Percentiles rank a stretch among this genome's conserved stretches.
These are phyloP conservation scores for Linum tenue DNA, from an alignment of 345 rosid genomes.

Conservation along the genomic window DNA sequence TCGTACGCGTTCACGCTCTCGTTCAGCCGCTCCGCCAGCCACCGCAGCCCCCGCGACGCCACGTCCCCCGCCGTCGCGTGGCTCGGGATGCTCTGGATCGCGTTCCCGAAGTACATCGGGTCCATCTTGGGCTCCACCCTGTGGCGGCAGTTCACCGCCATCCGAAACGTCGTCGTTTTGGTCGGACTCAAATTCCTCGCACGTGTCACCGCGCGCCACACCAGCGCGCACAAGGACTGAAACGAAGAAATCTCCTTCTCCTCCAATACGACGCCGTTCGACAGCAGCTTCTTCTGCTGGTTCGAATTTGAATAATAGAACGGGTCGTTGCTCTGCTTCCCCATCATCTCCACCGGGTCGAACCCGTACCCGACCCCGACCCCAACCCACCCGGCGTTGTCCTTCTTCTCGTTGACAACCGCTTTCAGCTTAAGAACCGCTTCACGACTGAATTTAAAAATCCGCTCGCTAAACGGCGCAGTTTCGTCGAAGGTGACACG, in stretches of 20 bases:
- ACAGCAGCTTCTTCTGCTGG: conserved; percentile 26
- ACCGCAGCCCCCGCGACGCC: conserved; percentile 52
- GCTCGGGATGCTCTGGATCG: conserved; percentile 83
- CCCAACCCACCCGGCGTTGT: conserved; percentile 16
- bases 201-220: conserved; percentile 81
- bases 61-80: conserved; percentile 66
- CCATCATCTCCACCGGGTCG: conserved; percentile 49
- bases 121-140: conserved; percentile 61
- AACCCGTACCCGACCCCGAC: not conserved
- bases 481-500: conserved; percentile 58
- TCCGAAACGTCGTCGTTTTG: conserved; percentile 66
- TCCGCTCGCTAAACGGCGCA: conserved; percentile 64
- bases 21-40: conserved; percentile 74
- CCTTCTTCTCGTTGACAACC: conserved; percentile 32
- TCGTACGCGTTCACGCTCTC: conserved; percentile 47
- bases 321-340: conserved; percentile 57
- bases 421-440: conserved; percentile 58
- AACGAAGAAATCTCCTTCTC: conserved; percentile 61
- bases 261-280: conserved; percentile 22
- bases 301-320: not conserved
- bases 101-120: conserved; percentile 77
- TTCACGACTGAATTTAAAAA: conserved; percentile 70
- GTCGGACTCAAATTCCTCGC: conserved; percentile 54
- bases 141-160: conserved; percentile 92
- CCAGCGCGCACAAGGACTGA: conserved; percentile 61